Conservation (phyloP, 192 early-diverging fungal genomes). For the Podila horticola region DNA sequence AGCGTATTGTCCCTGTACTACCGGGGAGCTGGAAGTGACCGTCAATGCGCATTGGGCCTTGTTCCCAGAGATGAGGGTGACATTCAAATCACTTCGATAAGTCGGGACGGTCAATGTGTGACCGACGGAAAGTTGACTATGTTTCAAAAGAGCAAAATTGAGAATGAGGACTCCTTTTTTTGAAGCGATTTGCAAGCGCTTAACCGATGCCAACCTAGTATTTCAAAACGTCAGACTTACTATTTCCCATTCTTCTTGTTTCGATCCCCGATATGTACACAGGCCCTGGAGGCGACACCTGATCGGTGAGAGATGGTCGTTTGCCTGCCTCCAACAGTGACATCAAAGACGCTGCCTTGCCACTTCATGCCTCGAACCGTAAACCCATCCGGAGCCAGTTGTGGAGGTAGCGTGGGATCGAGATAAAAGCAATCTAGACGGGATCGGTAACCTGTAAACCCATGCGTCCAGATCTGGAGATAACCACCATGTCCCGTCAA, state of each 20-base stretch:
- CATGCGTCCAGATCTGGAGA: slow-evolving; percentile 49
- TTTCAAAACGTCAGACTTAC: slow-evolving; percentile 23
- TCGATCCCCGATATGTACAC: slow-evolving; percentile 36
- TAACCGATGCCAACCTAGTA: too few relatives aligned
- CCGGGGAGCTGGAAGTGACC: slow-evolving; percentile 15
- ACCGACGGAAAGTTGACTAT: slow-evolving; percentile 32
- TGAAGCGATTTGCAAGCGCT: too few relatives aligned
- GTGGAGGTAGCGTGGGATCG: slow-evolving; percentile 46
- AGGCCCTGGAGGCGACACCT: slow-evolving; percentile 16
- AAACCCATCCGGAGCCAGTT: slow-evolving; percentile 38
- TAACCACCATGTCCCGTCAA: slow-evolving; percentile 52
- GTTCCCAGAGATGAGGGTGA: slow-evolving; percentile 37
- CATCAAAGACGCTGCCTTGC: slow-evolving; percentile 51
- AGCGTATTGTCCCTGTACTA: slow-evolving; percentile 39
- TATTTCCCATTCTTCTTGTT: slow-evolving; percentile 45
- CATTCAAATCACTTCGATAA: slow-evolving; percentile 42
- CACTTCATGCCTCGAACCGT: slow-evolving; percentile 51
- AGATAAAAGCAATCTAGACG: slow-evolving; percentile 48
- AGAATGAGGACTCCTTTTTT: too few relatives aligned
- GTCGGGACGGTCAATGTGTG: slow-evolving; percentile 29
- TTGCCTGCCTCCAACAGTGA: slow-evolving; percentile 19
- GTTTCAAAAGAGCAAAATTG: background rate
- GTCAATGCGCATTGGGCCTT: slow-evolving; percentile 28
- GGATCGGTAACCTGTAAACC: slow-evolving; percentile 42
- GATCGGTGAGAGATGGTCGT: slow-evolving; percentile 33